A percentile compares a stretch with the other conserved stretches of the same genome.
phyloP scores from a whole-genome alignment of 345 rosid genomes.

The Rhodamnia rubescens region DNA sequence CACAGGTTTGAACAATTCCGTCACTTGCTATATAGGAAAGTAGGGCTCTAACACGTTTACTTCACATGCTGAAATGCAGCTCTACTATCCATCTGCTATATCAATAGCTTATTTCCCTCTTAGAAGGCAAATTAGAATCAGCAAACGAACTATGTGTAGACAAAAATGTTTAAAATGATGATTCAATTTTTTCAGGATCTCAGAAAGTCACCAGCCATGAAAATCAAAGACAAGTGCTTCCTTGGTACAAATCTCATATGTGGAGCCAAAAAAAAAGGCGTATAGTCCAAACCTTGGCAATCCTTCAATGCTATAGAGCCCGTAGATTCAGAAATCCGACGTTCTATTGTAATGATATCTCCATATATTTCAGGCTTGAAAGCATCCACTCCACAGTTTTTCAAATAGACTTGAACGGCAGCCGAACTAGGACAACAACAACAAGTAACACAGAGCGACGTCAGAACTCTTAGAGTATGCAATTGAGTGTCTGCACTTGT shows the following conservation, averaged over 20 bases:
- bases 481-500: background rate
- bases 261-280: background rate
- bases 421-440: constrained; percentile 41
- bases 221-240: background rate
- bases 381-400: constrained; percentile 73
- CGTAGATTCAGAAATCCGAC: constrained; percentile 59
- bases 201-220: background rate
- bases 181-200: background rate
- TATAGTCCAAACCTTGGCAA: constrained; percentile 37
- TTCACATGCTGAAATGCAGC: background rate
- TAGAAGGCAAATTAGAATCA: background rate
- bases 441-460: background rate
- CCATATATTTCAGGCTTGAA: constrained; percentile 67
- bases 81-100: background rate
- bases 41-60: background rate
- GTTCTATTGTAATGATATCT: constrained; percentile 54
- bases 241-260: background rate
- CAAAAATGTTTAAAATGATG: background rate
- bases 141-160: background rate
- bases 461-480: background rate
- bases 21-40: background rate
- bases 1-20: background rate
- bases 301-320: constrained; percentile 56
- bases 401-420: constrained; percentile 58
- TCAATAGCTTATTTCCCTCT: background rate